Conservation (phyloP, 164 flowering plant genomes). For the Annona cherimola region DNA sequence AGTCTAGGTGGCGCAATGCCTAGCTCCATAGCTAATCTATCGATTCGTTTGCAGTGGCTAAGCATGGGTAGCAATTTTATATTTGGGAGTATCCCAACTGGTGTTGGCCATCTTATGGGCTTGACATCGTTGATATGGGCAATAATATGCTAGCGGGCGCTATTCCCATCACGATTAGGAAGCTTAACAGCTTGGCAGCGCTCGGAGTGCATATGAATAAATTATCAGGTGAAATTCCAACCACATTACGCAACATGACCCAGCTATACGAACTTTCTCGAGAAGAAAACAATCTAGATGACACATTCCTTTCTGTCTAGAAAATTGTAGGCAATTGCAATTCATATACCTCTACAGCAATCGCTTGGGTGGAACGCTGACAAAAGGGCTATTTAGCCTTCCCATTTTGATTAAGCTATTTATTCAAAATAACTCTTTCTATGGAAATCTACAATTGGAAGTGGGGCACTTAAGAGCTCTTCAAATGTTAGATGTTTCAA, state of each 20-base stretch:
- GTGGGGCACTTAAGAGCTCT: not conserved
- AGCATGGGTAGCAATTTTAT: not conserved
- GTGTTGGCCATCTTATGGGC: not conserved
- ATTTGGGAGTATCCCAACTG: not conserved
- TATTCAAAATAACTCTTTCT: conserved; percentile 10
- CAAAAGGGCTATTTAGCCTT: conserved; percentile 3
- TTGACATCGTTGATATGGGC: not conserved
- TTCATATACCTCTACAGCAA: conserved; percentile 8
- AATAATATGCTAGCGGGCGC: not conserved
- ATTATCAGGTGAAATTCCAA: conserved; percentile 4
- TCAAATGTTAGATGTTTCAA: conserved; percentile 2
- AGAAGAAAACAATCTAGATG: not conserved
- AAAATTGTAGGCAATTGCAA: conserved; percentile 2
- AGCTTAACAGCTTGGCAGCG: not conserved
- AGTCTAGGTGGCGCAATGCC: conserved; percentile 38
- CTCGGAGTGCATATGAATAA: not conserved
- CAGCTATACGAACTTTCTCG: not conserved
- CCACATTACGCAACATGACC: not conserved
- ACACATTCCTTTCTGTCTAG: conserved; percentile 7
- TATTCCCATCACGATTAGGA: not conserved
- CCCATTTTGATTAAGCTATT: conserved; percentile 8
- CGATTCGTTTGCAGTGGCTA: conserved; percentile 13
- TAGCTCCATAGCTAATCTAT: conserved; percentile 42
- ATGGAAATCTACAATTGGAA: conserved; percentile 20
- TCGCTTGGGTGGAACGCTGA: conserved; percentile 12